A percentile compares a stretch with the other conserved stretches of the same genome.
These are phyloP conservation scores for Yarrowia sp. DNA, from an alignment of 805 yeast genomes.

Conservation along the genomic window DNA sequence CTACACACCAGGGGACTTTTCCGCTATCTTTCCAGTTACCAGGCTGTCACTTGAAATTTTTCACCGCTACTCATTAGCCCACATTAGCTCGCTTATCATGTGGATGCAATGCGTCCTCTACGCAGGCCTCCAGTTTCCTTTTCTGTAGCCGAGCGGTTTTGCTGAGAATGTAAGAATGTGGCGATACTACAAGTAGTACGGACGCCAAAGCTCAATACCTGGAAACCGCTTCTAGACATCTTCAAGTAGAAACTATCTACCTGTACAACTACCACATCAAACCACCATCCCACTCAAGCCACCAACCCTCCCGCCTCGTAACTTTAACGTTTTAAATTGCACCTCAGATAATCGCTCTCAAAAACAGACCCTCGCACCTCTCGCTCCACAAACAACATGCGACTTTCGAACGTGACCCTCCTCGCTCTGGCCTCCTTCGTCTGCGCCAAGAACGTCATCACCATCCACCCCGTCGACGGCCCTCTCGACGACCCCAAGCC, in stretches of 20 bases:
- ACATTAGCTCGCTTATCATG: slow-evolving; percentile 11
- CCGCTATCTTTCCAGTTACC: too few relatives aligned
- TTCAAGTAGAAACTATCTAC: too few relatives aligned
- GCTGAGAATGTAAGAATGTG: too few relatives aligned
- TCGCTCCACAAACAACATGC: not conserved
- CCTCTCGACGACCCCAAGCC: slow-evolving; percentile 13
- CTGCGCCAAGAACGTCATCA: slow-evolving; percentile 16
- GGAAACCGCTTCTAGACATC: too few relatives aligned
- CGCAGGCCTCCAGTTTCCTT: not conserved
- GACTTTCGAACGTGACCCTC: not conserved
- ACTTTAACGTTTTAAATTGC: slow-evolving; percentile 7
- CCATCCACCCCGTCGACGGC: slow-evolving; percentile 2
- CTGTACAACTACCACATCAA: too few relatives aligned
- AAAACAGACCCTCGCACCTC: too few relatives aligned
- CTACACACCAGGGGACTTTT: too few relatives aligned
- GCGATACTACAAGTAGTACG: too few relatives aligned
- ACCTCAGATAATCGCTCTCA: slow-evolving; percentile 2
- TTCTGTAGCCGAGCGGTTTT: too few relatives aligned
- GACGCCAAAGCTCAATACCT: too few relatives aligned
- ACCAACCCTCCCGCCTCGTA: not conserved
- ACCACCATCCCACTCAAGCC: not conserved
- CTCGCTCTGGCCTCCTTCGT: slow-evolving; percentile 3
- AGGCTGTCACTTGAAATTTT: too few relatives aligned
- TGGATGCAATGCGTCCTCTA: not conserved
- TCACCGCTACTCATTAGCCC: not conserved